Evolutionary conservation across 2,329 filamentous ascomycete species (phyloP), one percentile per base, ranked within the genome.

Genomic region (Botrytis deweyae): DNA sequence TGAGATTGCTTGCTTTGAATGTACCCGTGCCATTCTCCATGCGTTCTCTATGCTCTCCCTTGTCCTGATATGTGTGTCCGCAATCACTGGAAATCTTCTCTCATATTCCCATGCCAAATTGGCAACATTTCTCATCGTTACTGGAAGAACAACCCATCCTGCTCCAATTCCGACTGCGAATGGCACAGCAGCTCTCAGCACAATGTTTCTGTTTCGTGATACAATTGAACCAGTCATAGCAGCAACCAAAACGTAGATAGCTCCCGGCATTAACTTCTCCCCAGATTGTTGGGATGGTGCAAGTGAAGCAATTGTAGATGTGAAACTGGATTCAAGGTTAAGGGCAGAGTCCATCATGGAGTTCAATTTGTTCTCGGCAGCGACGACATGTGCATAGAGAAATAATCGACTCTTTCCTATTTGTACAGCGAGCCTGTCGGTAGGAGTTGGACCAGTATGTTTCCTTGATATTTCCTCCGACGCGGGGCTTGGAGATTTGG

Each of bases 221-320:
- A 98, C 86, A 82, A 99, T 98, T 83, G 90, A 94, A 78, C 95
- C 96, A 52, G 96, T 93, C 95, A 99, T 98, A 79, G 93, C 91
- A 61, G 95, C 92, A 66, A 99, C 95, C 44, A 98, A 88, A 65
- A 98, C 94, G 85, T 98, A 98, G 78, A 98, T 90, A 74, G 90
- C 87, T 40, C 95, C 95, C 49, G 96, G 96, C 84, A 98, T 91
- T 73, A 99, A 88, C 81, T 91, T 90, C 87, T 99, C 96, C 82
- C 93, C 93, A 75, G 90, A 93, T 84, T 95, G 92, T 80, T 91
- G 91, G 55, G 94, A 87, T 44, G 96, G 96, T 33, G 95, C 96
- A 58, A 99, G 88, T 36, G 92, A 94, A 74, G 95, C 93, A 78
- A 99, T 84, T 75, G 96, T 98, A 83, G 88, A 89, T 79, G 95